Conservation (phyloP, 1,284 basidiomycete species). For the Ceraceosorus bombacis region DNA sequence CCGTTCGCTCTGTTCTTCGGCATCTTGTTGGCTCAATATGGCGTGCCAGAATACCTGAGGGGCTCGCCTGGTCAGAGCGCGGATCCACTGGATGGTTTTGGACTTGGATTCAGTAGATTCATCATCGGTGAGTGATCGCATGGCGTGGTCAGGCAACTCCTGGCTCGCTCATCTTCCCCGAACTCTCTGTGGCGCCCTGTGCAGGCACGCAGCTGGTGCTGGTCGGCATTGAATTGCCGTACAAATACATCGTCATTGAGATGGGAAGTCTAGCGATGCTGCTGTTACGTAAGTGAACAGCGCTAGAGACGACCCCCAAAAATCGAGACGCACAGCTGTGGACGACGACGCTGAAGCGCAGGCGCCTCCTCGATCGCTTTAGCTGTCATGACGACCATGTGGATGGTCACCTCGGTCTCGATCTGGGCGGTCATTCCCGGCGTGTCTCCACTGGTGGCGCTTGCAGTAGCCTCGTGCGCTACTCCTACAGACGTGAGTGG, state of each 20-base stretch:
- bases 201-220: conserved; percentile 29
- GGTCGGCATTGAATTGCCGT: conserved; percentile 36
- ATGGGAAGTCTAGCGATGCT: conserved; percentile 22
- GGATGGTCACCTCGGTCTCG: conserved; percentile 29
- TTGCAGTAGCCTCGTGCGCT: conserved; percentile 27
- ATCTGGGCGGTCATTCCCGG: conserved; percentile 26
- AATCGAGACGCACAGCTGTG: no score
- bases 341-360: no score
- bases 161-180: no score
- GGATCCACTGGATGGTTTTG: conserved; percentile 20
- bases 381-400: conserved; percentile 35
- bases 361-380: no score
- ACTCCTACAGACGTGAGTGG: conserved; percentile 26
- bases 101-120: conserved; percentile 26
- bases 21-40: conserved; percentile 30
- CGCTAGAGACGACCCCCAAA: no score
- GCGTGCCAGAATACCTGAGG: conserved; percentile 11
- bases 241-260: conserved; percentile 31
- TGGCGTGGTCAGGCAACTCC: no score
- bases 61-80: conserved; percentile 3
- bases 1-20: conserved; percentile 34
- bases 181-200: no score
- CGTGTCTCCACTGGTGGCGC: conserved; percentile 27
- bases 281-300: conserved; percentile 12
- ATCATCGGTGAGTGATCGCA: conserved; percentile 21